A percentile compares a stretch with the other conserved stretches of the same genome.
Evolutionary conservation across 345 rosid species (phyloP).

Genomic region (Eucalyptus urophylla): DNA sequence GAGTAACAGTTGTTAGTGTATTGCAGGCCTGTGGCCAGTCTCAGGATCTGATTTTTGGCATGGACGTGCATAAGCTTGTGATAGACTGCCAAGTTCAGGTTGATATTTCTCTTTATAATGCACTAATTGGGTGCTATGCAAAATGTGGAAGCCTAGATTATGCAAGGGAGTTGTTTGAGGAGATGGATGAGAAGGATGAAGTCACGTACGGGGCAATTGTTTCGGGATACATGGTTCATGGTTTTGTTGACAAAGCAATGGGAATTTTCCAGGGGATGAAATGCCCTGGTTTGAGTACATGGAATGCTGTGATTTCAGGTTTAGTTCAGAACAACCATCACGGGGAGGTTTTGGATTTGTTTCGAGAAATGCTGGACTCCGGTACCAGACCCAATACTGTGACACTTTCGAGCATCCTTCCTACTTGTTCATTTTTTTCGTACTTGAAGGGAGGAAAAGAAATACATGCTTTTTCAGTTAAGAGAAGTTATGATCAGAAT

Average conservation of each 20-base stretch:
- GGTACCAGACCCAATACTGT: slow-evolving; percentile 51
- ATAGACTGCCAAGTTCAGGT: slow-evolving; percentile 29
- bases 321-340: slow-evolving; percentile 56
- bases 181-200: slow-evolving; percentile 55
- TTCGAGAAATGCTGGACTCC: slow-evolving; percentile 43
- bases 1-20: slow-evolving; percentile 42
- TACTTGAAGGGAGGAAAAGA: slow-evolving; percentile 70
- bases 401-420: slow-evolving; percentile 62
- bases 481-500: slow-evolving; percentile 28
- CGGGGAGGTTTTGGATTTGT: slow-evolving; percentile 27
- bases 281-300: slow-evolving; percentile 34
- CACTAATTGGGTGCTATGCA: slow-evolving; percentile 62
- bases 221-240: slow-evolving; percentile 65
- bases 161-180: slow-evolving; percentile 60
- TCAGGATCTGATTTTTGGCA: slow-evolving; percentile 52
- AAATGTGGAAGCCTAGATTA: slow-evolving; percentile 75
- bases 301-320: slow-evolving; percentile 84
- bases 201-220: slow-evolving; percentile 55
- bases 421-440: slow-evolving; percentile 36
- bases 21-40: slow-evolving; percentile 80
- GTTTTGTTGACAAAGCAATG: slow-evolving; percentile 49
- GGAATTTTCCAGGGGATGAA: slow-evolving; percentile 36
- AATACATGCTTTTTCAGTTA: slow-evolving; percentile 54
- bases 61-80: slow-evolving; percentile 47
- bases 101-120: slow-evolving; percentile 51